Evolutionary conservation across 192 early-diverging fungal genomes (phyloP), one percentile per base, ranked within the genome.

Genomic region (Jimgerdemannia flammicorona): DNA sequence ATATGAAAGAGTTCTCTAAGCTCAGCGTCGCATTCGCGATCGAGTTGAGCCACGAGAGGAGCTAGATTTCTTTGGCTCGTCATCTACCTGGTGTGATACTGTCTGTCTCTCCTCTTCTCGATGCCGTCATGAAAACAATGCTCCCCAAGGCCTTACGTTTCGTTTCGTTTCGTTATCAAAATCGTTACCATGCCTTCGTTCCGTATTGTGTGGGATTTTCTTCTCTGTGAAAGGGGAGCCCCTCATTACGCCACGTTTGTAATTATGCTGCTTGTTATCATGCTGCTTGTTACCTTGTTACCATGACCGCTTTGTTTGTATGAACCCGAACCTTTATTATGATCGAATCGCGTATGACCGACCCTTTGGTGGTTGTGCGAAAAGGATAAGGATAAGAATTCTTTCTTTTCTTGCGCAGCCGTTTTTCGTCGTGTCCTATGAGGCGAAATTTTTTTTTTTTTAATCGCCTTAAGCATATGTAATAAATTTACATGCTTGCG

Each of bases 1-100:
- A 99, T 79, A 94, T 97, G 90, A 88, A 87, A 11, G 91, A 96
- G 81, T 98, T 97, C 76, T 87, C 93, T 39, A 93, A 95, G 84
- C 84, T 94, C 67, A 89, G 89, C 29, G 81, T 96, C 59, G 93
- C 88, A 10, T 99, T 94, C 85, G 95, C 92, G 10, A 89, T 96
- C 43, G 97, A 99, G 78, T 84, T 94, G 4, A 89, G 87, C 40
- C 79, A 90, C 59, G 73, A 71, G 69, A 72, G 73, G 2, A 59
- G 49, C 14, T 59, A 59, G 49, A 59, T 59, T 6, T 6, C 49
- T 14, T 59, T 6, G 6, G 6, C 49, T 59, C 6, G 6, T 59
- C 14, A 59, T 59, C 49, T 14, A 6, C 8, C 14, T 2, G 49
- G 49, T 59, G 49, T 1, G 29, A 29, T 29, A 29, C 29, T 29